phyloP scores from a whole-genome alignment of 805 yeast species.

The Kazachstania kunashirensis region DNA sequence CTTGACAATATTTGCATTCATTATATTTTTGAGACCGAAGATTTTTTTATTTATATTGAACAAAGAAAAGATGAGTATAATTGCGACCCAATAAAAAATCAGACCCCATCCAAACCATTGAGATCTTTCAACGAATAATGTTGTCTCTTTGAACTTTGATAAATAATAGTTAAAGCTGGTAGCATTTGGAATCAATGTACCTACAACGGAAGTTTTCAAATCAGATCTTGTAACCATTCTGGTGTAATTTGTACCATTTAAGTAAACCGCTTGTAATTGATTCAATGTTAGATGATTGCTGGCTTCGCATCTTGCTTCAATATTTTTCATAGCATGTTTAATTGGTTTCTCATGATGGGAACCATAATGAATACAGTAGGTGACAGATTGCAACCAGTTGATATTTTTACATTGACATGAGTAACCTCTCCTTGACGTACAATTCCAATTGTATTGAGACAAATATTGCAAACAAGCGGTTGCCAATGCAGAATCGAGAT shows the following conservation, averaged over 20 bases:
- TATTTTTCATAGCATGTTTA: constrained; percentile 34
- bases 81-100: constrained; percentile 33
- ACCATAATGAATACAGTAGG: constrained; percentile 33
- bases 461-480: constrained; percentile 23
- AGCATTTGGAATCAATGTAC: constrained; percentile 29
- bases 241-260: constrained; percentile 31
- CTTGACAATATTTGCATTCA: constrained; percentile 12
- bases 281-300: constrained; percentile 6
- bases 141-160: constrained; percentile 30
- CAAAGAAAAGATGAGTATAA: constrained; percentile 28
- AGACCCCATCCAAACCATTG: constrained; percentile 40
- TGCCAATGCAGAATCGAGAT: constrained; percentile 2
- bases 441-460: constrained; percentile 36
- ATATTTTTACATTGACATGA: constrained; percentile 35
- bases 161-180: constrained; percentile 29
- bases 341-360: constrained; percentile 24
- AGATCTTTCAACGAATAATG: constrained; percentile 31
- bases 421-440: constrained; percentile 31
- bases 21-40: constrained; percentile 16
- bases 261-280: constrained; percentile 25
- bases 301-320: constrained; percentile 23
- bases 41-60: constrained; percentile 22
- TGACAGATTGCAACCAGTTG: constrained; percentile 37
- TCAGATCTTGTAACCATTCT: constrained; percentile 26
- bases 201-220: constrained; percentile 15